Evolutionary conservation across 352 stramenopile species (phyloP).

Genomic region (Phytophthora lateralis): DNA sequence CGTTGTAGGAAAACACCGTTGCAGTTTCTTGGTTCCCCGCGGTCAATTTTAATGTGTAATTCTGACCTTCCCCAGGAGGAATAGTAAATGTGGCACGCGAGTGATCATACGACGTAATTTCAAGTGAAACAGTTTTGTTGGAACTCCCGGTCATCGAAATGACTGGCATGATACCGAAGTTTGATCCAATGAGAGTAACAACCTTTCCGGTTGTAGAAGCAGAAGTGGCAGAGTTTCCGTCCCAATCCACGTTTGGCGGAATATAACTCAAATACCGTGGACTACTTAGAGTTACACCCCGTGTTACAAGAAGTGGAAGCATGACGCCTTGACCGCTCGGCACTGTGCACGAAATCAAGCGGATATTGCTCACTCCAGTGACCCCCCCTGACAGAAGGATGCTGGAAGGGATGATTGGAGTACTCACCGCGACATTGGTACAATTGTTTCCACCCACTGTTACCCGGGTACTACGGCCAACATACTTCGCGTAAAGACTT

Average conservation of each 20-base stretch:
- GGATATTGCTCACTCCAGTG: conserved; percentile 39
- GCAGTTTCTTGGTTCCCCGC: conserved; percentile 49
- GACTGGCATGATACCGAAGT: conserved; percentile 47
- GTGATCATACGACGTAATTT: conserved; percentile 37
- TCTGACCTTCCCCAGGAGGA: conserved; percentile 51
- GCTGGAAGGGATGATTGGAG: conserved; percentile 24
- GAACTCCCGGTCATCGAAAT: conserved; percentile 26
- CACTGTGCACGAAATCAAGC: conserved; percentile 47
- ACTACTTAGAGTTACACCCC: conserved; percentile 45
- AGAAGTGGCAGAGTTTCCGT: conserved; percentile 30
- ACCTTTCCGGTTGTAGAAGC: conserved; percentile 49
- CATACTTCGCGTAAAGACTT: conserved; percentile 59
- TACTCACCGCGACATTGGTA: conserved; percentile 34
- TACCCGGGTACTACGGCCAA: conserved; percentile 48
- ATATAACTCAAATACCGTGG: conserved; percentile 62
- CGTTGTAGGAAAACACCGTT: conserved; percentile 57
- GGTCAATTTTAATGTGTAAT: conserved; percentile 40
- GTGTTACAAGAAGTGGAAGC: conserved; percentile 39
- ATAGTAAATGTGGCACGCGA: conserved; percentile 45
- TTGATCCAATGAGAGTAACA: conserved; percentile 43
- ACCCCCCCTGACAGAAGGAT: conserved; percentile 29
- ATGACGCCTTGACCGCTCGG: conserved; percentile 54
- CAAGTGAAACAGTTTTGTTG: conserved; percentile 10
- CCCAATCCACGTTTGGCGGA: conserved; percentile 47
- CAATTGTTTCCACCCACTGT: conserved; percentile 38